phyloP scores from a whole-genome alignment of 129 eudicot genomes.

The Flaveria ramosissima region DNA sequence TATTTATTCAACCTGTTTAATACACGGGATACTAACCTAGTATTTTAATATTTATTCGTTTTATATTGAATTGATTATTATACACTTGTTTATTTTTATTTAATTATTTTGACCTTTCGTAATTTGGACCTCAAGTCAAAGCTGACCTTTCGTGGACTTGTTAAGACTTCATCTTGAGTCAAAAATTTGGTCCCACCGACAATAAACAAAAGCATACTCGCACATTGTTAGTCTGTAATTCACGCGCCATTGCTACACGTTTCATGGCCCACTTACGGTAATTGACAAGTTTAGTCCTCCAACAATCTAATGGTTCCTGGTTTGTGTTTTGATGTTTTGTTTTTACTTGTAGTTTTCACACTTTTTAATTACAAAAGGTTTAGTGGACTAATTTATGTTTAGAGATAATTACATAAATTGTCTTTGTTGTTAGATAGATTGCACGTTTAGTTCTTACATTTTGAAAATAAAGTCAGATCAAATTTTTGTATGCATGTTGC shows the following conservation, averaged over 20 bases:
- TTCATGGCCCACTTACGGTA: neutral
- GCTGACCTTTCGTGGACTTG: slow-evolving; percentile 2
- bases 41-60: neutral
- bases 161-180: neutral
- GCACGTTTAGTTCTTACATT: no score
- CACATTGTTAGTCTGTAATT: neutral
- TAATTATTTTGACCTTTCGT: neutral
- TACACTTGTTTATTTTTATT: neutral
- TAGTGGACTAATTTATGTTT: no score
- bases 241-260: neutral
- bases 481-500: no score
- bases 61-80: neutral
- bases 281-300: neutral
- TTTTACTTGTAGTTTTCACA: no score
- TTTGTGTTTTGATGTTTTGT: no score
- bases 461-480: no score
- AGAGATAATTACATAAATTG: no score
- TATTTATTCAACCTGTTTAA: no score
- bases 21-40: no score
- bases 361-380: no score
- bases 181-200: neutral
- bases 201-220: neutral
- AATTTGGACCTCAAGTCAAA: neutral
- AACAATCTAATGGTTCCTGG: no score
- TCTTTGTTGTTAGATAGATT: no score